Base-by-base conservation (phyloP, 192 early-diverging fungal species). In the Mortierella hygrophila region DNA sequence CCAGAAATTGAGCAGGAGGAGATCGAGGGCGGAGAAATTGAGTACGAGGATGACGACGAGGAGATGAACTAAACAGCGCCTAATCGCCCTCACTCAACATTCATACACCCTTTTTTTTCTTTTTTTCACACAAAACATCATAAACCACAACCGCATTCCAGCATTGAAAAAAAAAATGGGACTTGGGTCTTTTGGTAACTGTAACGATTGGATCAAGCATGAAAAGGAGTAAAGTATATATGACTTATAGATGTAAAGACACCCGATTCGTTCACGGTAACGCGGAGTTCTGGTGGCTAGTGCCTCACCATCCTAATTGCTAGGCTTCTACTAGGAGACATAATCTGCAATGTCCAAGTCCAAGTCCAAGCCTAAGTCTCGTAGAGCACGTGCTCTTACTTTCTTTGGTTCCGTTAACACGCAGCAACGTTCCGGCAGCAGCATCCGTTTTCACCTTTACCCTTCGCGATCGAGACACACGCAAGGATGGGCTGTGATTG, bases 1-100 rank as follows among this genome's bases (percentile, higher is more conserved):
- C 79, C 88, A 70, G 92, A 89, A 57, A 88, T 92, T 57, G 93
- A 93, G 11, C 90, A 87, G 8, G 88, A 89, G 23, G 89, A 92
- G n/a, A 55, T 81, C 54, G 89, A 86, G 23, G 88, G 89, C 55
- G 88, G 77, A 21, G 88, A 81, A 40, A 79, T 76, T 49, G 85
- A 83, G 41, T 88, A 83, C 54, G 90, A 89, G 73, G 91, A 91
- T n/a, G 92, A 90, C 23, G 94, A 93, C 21, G 92, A 91, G 78
- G 93, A 94, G 52, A 86, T 86, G 84, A 81, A 77, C 75, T 86
- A 86, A 79, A 72, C 49, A 37, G 38, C 38, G 6, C 38, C 21
- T 20, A 23, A 1, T 38, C 55, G 3, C 16, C 5, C 1, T 21
- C 49, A 5, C 20, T 20, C 16, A 20, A 46, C 44, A 72, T 29